Percentiles rank a stretch among this genome's conserved stretches.
Conservation (phyloP, 495 filamentous ascomycete genomes). For the Penicillium bialowiezense region DNA sequence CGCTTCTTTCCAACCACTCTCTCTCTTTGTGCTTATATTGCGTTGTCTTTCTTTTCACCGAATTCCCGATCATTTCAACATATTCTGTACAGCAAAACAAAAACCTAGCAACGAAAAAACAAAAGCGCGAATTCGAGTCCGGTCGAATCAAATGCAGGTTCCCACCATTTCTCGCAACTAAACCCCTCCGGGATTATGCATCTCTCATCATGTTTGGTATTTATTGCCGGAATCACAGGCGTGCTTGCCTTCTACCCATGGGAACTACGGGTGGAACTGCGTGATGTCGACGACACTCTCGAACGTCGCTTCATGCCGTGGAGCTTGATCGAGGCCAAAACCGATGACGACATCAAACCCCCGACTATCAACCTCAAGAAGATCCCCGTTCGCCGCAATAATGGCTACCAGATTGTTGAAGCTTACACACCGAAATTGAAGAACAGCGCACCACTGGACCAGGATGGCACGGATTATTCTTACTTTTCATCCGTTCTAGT, state of each 20-base stretch:
- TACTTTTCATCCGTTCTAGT: slow-evolving; percentile 72
- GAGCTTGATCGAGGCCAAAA: slow-evolving; percentile 12
- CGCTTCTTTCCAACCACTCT: slow-evolving; percentile 21
- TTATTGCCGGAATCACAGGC: slow-evolving; percentile 23
- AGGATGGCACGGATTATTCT: slow-evolving; percentile 73
- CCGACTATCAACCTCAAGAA: slow-evolving; percentile 33
- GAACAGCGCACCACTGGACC: slow-evolving; percentile 63
- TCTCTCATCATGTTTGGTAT: slow-evolving; percentile 29
- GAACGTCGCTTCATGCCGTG: slow-evolving; percentile 38
- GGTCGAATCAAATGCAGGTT: slow-evolving; percentile 20
- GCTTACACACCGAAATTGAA: slow-evolving; percentile 50
- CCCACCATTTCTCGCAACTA: slow-evolving; percentile 4
- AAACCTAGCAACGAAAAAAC: not conserved
- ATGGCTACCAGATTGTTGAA: slow-evolving; percentile 55
- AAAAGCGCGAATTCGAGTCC: not conserved
- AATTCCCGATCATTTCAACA: slow-evolving; percentile 1
- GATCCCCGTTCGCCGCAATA: slow-evolving; percentile 36
- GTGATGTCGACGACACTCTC: slow-evolving; percentile 6
- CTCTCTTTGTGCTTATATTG: slow-evolving; percentile 6
- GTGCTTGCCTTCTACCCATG: slow-evolving; percentile 38
- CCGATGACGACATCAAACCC: slow-evolving; percentile 14
- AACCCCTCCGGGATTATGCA: slow-evolving; percentile 35
- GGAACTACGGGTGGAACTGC: slow-evolving; percentile 16
- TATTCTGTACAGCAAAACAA: too few species aligned
- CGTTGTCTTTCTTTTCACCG: slow-evolving; percentile 5